Base-by-base conservation (phyloP, 2,329 filamentous ascomycete genomes). In the Stagonosporopsis vannaccii region DNA sequence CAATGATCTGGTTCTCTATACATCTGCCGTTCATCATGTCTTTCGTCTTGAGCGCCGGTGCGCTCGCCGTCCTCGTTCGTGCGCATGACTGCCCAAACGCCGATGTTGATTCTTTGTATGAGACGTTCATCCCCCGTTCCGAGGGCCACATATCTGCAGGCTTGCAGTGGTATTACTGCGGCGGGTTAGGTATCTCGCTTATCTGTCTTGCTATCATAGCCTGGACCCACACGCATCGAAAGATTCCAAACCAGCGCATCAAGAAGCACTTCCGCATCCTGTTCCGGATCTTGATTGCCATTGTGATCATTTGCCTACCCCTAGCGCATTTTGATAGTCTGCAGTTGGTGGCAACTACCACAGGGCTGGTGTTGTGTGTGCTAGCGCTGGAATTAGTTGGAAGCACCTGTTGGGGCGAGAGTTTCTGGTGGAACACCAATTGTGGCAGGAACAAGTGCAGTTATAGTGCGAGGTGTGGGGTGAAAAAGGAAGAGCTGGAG, bases 1-100 rank as follows among this genome's bases (percentile, higher is more conserved):
- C 84, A 5, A 70, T 83, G 22, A 37, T 82, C 6, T 89, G 86
- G 86, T 75, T 80, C 19, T 75, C 81, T 20, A 77, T 81, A 8
- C 86, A 89, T 68, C 75, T 88, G 22, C 81, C 85, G 1, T 88
- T 89, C 72, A 82, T 88, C 56, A 86, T 88, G 81, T 78, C 79
- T 42, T 89, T 85, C 70, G 82, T 87, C 15, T 79, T 88, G 30
- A 81, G 80, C n/a, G 82, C 83, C 23, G 82, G 84, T 3, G 82
- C 83, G 3, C 77, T 89, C 22, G 83, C 83, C 5, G 80, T 82
- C 55, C 78, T 89, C 0, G 86, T 89, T 28, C 75, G 87, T 0
- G 81, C 84, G 9, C 80, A 83, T 48, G 86, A 89, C 69, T 80
- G 78, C 32, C 62, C 75, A 2, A 73, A 82, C 55, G 73, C 84